A percentile compares a stretch with the other conserved stretches of the same genome.
Conservation (phyloP, 495 filamentous ascomycete genomes). For the Talaromyces trachyspermus region DNA sequence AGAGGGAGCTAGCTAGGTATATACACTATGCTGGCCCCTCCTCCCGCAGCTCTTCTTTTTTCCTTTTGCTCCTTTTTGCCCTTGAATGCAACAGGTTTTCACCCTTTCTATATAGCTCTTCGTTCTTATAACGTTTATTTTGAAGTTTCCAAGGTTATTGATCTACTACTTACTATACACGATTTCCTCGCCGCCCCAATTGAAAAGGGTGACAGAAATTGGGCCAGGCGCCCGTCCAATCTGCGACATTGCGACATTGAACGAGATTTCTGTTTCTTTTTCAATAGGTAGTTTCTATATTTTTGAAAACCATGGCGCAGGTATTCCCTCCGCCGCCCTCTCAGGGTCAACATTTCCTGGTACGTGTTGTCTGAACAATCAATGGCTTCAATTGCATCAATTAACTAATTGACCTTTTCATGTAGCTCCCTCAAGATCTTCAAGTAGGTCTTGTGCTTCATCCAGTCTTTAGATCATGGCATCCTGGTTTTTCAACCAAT, state of each 20-base stretch:
- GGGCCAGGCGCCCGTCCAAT: background rate
- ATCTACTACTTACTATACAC: no score
- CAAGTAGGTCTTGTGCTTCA: conserved; percentile 9
- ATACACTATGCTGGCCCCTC: no score
- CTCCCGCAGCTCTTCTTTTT: no score
- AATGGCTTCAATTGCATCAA: background rate
- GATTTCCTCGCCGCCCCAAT: no score
- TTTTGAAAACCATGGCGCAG: conserved; percentile 8
- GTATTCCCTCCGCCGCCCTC: conserved; percentile 13
- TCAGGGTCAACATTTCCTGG: conserved; percentile 13
- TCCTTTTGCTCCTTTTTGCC: no score
- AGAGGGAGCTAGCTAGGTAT: no score
- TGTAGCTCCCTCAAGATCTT: conserved; percentile 13
- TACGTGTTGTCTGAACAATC: conserved; percentile 4
- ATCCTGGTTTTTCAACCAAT: background rate
- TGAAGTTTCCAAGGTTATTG: no score
- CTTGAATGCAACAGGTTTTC: no score
- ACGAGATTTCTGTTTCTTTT: background rate
- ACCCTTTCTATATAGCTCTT: no score
- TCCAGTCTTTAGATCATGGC: background rate
- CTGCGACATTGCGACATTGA: background rate
- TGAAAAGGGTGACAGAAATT: no score
- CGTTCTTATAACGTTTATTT: no score
- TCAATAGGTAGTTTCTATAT: background rate
- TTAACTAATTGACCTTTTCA: background rate